These are phyloP conservation scores for Leccinum griseonigrum DNA, from an alignment of 1,284 basidiomycete genomes.

Conservation along the genomic window DNA sequence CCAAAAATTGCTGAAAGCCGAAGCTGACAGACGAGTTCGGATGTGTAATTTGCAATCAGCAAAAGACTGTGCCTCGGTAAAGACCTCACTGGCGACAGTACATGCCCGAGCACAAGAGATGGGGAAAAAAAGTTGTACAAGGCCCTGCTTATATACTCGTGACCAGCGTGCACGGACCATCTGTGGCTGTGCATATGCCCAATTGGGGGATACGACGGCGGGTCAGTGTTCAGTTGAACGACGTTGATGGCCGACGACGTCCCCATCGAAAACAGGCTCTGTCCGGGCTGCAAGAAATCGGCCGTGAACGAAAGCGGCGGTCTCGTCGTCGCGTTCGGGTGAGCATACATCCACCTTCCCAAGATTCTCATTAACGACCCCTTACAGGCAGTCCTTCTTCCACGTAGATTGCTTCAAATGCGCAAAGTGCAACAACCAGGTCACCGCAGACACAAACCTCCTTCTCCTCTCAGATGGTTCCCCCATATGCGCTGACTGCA, in stretches of 20 bases:
- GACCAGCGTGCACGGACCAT: conserved; percentile 43
- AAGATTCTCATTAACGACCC: conserved; percentile 1
- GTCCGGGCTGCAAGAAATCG: conserved; percentile 82
- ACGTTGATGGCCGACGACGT: background rate
- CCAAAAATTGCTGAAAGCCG: conserved; percentile 81
- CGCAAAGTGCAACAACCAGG: conserved; percentile 77
- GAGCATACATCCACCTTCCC: conserved; percentile 24
- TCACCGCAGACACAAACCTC: conserved; percentile 92
- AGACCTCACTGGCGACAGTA: conserved; percentile 90
- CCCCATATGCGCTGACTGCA: conserved; percentile 96
- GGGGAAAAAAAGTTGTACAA: conserved; percentile 24
- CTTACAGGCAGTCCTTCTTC: conserved; percentile 73
- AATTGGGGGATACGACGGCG: background rate
- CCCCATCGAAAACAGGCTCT: conserved; percentile 59
- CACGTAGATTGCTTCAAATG: conserved; percentile 84
- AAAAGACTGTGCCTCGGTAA: conserved; percentile 90
- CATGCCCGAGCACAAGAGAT: conserved; percentile 92
- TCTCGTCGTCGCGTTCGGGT: conserved; percentile 91
- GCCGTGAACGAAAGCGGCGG: conserved; percentile 85
- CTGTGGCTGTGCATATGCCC: conserved; percentile 4
- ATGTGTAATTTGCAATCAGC: conserved; percentile 93
- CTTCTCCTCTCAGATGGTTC: conserved; percentile 94
- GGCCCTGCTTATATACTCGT: conserved; percentile 32
- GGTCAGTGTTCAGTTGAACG: background rate
- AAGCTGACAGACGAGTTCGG: conserved; percentile 78